Conservation (phyloP, 2,329 filamentous ascomycete genomes). For the Coccinonectria pachysandricola region DNA sequence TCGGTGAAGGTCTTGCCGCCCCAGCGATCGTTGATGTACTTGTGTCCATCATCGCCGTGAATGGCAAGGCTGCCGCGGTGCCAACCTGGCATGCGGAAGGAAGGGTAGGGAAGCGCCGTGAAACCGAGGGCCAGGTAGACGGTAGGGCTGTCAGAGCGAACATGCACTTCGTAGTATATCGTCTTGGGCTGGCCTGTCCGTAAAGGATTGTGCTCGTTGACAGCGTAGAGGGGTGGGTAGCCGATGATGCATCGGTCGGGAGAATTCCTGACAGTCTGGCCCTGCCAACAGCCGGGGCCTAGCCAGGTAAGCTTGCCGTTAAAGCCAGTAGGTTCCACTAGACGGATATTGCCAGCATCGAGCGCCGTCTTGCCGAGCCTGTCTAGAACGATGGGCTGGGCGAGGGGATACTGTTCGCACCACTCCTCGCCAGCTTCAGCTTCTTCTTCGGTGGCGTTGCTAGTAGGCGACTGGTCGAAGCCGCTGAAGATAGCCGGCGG, state of each 20-base stretch:
- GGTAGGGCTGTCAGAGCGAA: constrained; percentile 37
- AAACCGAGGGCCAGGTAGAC: constrained; percentile 57
- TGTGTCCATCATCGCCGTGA: constrained; percentile 71
- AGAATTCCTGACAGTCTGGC: constrained; percentile 29
- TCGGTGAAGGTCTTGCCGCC: constrained; percentile 60
- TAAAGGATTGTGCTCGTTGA: constrained; percentile 46
- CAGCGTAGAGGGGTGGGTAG: constrained; percentile 59
- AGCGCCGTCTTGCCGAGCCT: constrained; percentile 37
- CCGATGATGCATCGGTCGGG: constrained; percentile 56
- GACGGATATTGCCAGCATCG: constrained; percentile 39
- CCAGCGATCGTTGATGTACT: constrained; percentile 65
- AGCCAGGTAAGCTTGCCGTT: constrained; percentile 35
- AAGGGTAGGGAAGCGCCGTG: constrained; percentile 63
- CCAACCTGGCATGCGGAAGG: constrained; percentile 72
- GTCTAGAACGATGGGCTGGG: constrained; percentile 39
- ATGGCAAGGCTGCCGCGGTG: constrained; percentile 64
- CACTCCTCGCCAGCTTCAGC: constrained; percentile 56
- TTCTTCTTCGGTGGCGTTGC: constrained; percentile 57
- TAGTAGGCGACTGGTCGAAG: constrained; percentile 54
- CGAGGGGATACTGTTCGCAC: constrained; percentile 52
- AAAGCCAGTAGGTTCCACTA: constrained; percentile 41
- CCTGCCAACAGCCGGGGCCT: constrained; percentile 42
- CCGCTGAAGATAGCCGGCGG: constrained; percentile 57
- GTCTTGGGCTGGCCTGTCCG: constrained; percentile 33
- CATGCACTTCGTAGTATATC: constrained; percentile 63